Conservation (phyloP, 2,329 filamentous ascomycete genomes). For the Coccinonectria pachysandricola region DNA sequence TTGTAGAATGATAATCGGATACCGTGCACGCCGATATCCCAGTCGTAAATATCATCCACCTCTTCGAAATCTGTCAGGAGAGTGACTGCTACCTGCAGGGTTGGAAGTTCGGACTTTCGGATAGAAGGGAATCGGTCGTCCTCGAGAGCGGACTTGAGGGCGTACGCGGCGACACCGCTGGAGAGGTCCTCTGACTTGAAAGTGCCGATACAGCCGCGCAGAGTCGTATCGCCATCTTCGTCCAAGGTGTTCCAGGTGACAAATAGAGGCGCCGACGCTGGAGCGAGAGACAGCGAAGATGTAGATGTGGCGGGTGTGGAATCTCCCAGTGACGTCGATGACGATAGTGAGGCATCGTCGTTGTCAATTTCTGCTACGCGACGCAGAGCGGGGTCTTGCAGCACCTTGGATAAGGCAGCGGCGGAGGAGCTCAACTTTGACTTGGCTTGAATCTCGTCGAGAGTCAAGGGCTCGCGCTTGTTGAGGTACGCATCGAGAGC, state of each 20-base stretch:
- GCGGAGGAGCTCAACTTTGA: constrained; percentile 38
- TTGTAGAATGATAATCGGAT: constrained; percentile 78
- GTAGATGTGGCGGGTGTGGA: constrained; percentile 36
- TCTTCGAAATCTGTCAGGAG: constrained; percentile 80
- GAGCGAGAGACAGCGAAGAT: constrained; percentile 27
- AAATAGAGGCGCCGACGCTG: constrained; percentile 63
- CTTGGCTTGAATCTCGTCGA: constrained; percentile 56
- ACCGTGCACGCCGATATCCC: constrained; percentile 78
- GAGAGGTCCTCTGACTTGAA: constrained; percentile 71
- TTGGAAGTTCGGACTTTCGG: constrained; percentile 40
- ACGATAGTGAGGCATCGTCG: constrained; percentile 26
- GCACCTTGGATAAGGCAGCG: constrained; percentile 8
- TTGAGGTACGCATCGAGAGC: constrained; percentile 66
- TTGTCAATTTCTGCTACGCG: constrained; percentile 27
- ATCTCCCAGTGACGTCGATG: constrained; percentile 32
- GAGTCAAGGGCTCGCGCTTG: constrained; percentile 53
- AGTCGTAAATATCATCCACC: constrained; percentile 64
- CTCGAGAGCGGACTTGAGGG: constrained; percentile 63
- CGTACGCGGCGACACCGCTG: constrained; percentile 66
- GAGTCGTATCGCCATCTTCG: constrained; percentile 34
- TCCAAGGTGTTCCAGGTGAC: constrained; percentile 82
- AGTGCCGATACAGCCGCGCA: constrained; percentile 94
- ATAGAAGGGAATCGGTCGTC: constrained; percentile 54
- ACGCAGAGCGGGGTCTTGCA: constrained; percentile 32
- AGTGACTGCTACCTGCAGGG: constrained; percentile 59